A percentile compares a stretch with the other conserved stretches of the same genome.
Conservation (phyloP, 1,284 basidiomycete genomes). For the Apiotrichum montevideense region DNA sequence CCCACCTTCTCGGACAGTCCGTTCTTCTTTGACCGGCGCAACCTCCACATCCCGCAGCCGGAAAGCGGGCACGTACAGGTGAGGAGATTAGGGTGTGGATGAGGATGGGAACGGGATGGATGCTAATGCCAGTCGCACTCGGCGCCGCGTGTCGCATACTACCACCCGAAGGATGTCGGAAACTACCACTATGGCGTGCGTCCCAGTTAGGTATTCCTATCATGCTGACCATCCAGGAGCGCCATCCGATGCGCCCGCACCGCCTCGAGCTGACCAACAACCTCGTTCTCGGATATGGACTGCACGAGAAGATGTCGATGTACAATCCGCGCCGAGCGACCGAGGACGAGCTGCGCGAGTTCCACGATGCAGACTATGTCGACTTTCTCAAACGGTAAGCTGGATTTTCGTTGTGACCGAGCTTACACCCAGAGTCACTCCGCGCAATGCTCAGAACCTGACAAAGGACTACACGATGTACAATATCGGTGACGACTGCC, state of each 20-base stretch:
- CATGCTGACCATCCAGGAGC: conserved; percentile 57
- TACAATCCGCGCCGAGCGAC: conserved; percentile 86
- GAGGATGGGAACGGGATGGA: no score
- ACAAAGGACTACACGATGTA: conserved; percentile 68
- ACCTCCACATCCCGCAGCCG: conserved; percentile 35
- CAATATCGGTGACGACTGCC: conserved; percentile 91
- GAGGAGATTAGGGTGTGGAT: conserved; percentile 5
- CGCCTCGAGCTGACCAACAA: conserved; percentile 90
- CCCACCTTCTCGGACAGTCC: conserved; percentile 47
- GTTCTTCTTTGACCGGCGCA: conserved; percentile 45
- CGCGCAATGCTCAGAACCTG: conserved; percentile 48
- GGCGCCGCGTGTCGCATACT: conserved; percentile 85
- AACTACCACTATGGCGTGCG: conserved; percentile 90
- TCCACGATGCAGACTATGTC: conserved; percentile 89
- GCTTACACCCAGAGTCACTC: conserved; percentile 30
- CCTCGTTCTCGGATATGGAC: conserved; percentile 89
- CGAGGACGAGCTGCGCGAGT: conserved; percentile 78
- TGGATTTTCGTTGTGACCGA: neutral
- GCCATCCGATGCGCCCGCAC: conserved; percentile 98
- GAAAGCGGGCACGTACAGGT: conserved; percentile 40
- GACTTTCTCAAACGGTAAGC: conserved; percentile 82
- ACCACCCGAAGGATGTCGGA: conserved; percentile 88
- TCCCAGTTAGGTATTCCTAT: conserved; percentile 4
- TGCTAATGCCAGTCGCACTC: conserved; percentile 62
- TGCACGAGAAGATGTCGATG: conserved; percentile 93